Conservation (phyloP, 1,139 yeast genomes). For the Pichiaceae sp. region DNA sequence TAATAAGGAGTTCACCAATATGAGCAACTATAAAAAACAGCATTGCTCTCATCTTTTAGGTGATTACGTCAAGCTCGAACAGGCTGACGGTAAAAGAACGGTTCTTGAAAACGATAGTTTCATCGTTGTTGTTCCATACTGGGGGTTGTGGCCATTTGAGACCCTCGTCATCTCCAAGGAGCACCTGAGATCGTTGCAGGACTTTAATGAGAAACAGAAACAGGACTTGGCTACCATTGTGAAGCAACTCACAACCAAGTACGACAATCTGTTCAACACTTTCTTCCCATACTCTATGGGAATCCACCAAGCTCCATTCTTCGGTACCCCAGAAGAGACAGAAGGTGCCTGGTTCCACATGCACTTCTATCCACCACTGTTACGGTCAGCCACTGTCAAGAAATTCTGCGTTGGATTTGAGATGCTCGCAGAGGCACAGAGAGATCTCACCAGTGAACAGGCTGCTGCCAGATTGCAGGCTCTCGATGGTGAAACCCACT, state of each 20-base stretch:
- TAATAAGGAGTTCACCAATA: slow-evolving; percentile 1
- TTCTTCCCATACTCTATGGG: slow-evolving; percentile 3
- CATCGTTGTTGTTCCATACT: slow-evolving; percentile 3
- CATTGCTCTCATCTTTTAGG: neutral
- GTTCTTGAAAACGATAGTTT: slow-evolving; percentile 3
- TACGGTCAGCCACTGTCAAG: slow-evolving; percentile 2
- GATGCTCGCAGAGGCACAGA: slow-evolving; percentile 2
- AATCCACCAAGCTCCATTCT: slow-evolving; percentile 3
- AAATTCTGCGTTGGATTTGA: slow-evolving; percentile 3
- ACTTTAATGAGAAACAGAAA: slow-evolving; percentile 1
- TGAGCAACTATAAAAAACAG: slow-evolving; percentile 1
- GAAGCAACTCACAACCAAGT: slow-evolving; percentile 1
- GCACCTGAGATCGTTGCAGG: slow-evolving; percentile 1
- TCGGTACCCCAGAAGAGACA: slow-evolving; percentile 1
- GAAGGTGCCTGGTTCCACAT: slow-evolving; percentile 2
- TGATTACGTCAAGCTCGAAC: slow-evolving; percentile 1
- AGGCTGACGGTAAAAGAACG: neutral
- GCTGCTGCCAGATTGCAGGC: slow-evolving; percentile 1
- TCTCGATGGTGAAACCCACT: slow-evolving; percentile 1
- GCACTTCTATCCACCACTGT: slow-evolving; percentile 3
- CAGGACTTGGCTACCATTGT: slow-evolving; percentile 1
- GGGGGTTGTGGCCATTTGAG: slow-evolving; percentile 3
- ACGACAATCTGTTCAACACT: slow-evolving; percentile 2
- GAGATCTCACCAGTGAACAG: slow-evolving; percentile 3
- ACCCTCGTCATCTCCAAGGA: slow-evolving; percentile 3